phyloP scores from a whole-genome alignment of 1,284 basidiomycete genomes.

The Cryptococcus sp. region DNA sequence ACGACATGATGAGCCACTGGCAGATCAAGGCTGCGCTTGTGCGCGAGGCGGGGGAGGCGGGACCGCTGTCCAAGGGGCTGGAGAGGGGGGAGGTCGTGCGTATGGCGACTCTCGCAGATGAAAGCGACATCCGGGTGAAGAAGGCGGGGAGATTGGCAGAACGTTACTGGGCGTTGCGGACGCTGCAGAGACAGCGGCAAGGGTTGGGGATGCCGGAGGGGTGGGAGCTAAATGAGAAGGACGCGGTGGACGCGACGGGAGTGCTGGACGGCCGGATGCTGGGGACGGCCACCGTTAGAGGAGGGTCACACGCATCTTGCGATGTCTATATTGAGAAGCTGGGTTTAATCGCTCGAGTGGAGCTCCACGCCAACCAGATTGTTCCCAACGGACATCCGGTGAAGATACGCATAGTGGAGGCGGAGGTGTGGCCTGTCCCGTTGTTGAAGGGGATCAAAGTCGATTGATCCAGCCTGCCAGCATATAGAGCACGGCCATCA shows the following conservation, averaged over 20 bases:
- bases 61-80: constrained; percentile 12
- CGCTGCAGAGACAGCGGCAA: constrained; percentile 5
- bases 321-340: background rate
- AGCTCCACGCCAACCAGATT: too few species aligned
- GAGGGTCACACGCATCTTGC: constrained; percentile 8
- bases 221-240: constrained; percentile 7
- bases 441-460: too few species aligned
- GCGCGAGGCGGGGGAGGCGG: constrained; percentile 12
- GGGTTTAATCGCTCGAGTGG: background rate
- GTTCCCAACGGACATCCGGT: too few species aligned
- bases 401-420: too few species aligned
- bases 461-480: too few species aligned
- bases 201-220: background rate
- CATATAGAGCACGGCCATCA: too few species aligned
- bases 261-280: constrained; percentile 18
- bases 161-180: constrained; percentile 27
- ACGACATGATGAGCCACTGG: constrained; percentile 86
- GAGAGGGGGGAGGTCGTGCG: constrained; percentile 23
- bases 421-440: too few species aligned
- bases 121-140: constrained; percentile 19
- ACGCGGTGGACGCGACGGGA: constrained; percentile 19
- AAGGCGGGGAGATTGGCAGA: constrained; percentile 16
- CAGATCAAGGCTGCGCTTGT: constrained; percentile 78
- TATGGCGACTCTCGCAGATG: constrained; percentile 19
- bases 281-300: constrained; percentile 7